Conservation (phyloP, 2,329 filamentous ascomycete species). For the Fusarium sp. region DNA sequence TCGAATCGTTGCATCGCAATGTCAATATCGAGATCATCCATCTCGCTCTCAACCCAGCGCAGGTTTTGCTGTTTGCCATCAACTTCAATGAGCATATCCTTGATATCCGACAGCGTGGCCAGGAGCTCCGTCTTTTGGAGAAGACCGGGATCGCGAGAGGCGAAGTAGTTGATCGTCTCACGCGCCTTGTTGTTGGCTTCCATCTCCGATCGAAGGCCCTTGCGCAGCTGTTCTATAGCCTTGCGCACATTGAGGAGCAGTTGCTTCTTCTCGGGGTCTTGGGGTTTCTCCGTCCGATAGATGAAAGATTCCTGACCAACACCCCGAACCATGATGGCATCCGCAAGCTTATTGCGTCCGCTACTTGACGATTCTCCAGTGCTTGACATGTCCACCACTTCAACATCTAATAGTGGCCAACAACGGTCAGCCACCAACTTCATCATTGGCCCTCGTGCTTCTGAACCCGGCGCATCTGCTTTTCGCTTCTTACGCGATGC, state of each 20-base stretch:
- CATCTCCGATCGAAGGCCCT: slow-evolving; percentile 85
- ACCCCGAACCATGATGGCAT: slow-evolving; percentile 89
- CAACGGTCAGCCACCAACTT: slow-evolving; percentile 95
- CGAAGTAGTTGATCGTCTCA: slow-evolving; percentile 88
- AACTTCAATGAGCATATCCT: slow-evolving; percentile 92
- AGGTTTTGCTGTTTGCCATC: slow-evolving; percentile 97
- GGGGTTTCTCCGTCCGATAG: slow-evolving; percentile 87
- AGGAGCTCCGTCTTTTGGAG: slow-evolving; percentile 84
- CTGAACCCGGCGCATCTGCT: slow-evolving; percentile 70
- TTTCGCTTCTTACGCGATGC: slow-evolving; percentile 95
- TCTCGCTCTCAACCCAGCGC: slow-evolving; percentile 93
- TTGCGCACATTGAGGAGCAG: slow-evolving; percentile 92
- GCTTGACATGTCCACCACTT: slow-evolving; percentile 87
- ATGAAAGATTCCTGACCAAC: slow-evolving; percentile 93
- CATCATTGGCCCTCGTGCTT: slow-evolving; percentile 67
- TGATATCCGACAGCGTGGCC: slow-evolving; percentile 81
- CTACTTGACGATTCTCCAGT: slow-evolving; percentile 66
- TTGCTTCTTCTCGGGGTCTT: slow-evolving; percentile 81
- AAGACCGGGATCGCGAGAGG: slow-evolving; percentile 80
- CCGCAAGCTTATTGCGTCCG: slow-evolving; percentile 73
- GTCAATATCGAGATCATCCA: slow-evolving; percentile 96
- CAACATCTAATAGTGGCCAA: slow-evolving; percentile 92
- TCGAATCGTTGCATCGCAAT: slow-evolving; percentile 93
- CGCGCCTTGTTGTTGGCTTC: slow-evolving; percentile 87
- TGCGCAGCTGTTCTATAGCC: slow-evolving; percentile 90